Percentiles rank a stretch among this genome's conserved stretches.
phyloP scores from a whole-genome alignment of 2,329 filamentous ascomycete genomes.

The Periconia sp. region DNA sequence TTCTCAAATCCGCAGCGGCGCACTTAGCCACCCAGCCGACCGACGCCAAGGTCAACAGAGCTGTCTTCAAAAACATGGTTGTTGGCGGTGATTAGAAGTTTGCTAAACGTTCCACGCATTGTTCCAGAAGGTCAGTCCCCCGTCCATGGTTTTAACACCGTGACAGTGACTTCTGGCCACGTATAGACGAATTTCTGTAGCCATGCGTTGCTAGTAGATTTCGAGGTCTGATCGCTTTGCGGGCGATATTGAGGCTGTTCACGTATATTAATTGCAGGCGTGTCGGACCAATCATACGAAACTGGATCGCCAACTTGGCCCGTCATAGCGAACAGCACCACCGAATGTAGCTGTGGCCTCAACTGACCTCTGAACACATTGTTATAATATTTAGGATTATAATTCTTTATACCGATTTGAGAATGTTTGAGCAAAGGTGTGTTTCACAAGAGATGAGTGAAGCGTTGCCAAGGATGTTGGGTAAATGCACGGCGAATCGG shows the following conservation, averaged over 20 bases:
- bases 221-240: conserved; percentile 21
- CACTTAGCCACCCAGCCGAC: conserved; percentile 14
- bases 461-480: conserved; percentile 8
- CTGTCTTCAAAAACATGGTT: conserved; percentile 26
- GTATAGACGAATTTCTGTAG: conserved; percentile 31
- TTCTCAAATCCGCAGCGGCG: conserved; percentile 24
- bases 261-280: conserved; percentile 37
- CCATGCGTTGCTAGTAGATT: conserved; percentile 23
- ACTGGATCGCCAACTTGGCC: background rate
- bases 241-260: conserved; percentile 36
- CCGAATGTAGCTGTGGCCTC: conserved; percentile 6
- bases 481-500: conserved; percentile 9
- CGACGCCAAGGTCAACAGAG: conserved; percentile 20
- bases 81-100: conserved; percentile 11
- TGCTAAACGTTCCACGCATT: conserved; percentile 4
- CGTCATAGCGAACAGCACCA: background rate
- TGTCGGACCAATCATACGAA: conserved; percentile 26
- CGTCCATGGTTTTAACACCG: conserved; percentile 20
- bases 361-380: background rate
- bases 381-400: background rate
- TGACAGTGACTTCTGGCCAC: conserved; percentile 30
- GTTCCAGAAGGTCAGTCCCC: conserved; percentile 9
- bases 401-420: background rate
- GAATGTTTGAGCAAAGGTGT: background rate
- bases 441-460: background rate